phyloP scores from a whole-genome alignment of 129 eudicot genomes.

The Gnaphalium uliginosum region DNA sequence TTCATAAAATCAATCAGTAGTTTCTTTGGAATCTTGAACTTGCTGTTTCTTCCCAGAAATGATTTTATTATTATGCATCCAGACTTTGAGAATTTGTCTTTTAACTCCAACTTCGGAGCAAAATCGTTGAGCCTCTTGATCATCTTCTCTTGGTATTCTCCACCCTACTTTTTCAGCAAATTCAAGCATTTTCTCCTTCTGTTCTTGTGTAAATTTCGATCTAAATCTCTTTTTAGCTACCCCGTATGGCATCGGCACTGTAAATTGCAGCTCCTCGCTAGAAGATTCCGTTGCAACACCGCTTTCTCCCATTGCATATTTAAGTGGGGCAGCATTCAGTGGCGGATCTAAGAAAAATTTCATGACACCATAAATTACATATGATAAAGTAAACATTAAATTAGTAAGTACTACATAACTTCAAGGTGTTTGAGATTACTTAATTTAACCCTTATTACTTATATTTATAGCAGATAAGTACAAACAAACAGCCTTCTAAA shows the following conservation, averaged over 20 bases:
- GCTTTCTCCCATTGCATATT: slow-evolving; percentile 47
- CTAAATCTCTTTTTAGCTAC: slow-evolving; percentile 57
- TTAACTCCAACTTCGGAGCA: slow-evolving; percentile 72
- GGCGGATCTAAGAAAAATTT: neutral
- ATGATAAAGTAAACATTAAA: neutral
- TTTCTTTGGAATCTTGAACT: slow-evolving; percentile 43
- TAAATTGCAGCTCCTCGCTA: slow-evolving; percentile 65
- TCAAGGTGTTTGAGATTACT: no score
- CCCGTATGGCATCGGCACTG: slow-evolving; percentile 42
- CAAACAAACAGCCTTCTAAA: no score
- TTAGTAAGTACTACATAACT: no score
- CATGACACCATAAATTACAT: neutral
- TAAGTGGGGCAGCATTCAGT: slow-evolving; percentile 43
- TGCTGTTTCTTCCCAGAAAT: slow-evolving; percentile 52
- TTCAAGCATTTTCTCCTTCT: slow-evolving; percentile 83
- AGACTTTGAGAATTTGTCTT: slow-evolving; percentile 84
- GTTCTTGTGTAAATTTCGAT: slow-evolving; percentile 75
- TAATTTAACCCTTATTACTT: no score
- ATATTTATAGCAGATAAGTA: no score
- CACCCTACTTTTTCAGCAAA: slow-evolving; percentile 86
- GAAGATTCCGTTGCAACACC: slow-evolving; percentile 65
- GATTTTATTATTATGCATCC: slow-evolving; percentile 93
- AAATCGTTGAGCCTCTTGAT: slow-evolving; percentile 78
- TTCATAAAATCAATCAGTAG: slow-evolving; percentile 24
- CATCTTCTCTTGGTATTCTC: slow-evolving; percentile 91